Conservation (phyloP, 805 yeast species). For the Zygosaccharomyces kombuchaensis region DNA sequence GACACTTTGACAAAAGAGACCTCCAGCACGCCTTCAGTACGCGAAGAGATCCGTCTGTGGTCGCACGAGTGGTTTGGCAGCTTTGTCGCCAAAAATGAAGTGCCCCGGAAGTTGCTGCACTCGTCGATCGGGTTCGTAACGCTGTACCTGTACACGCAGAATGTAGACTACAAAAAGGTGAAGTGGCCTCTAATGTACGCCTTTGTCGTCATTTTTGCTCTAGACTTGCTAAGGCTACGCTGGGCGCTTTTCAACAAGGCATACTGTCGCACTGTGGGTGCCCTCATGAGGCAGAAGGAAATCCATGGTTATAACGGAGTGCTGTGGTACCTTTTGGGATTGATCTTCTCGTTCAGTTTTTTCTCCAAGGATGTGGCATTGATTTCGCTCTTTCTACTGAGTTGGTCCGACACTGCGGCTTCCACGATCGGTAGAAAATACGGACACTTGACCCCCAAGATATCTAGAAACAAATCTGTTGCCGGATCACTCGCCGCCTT, state of each 20-base stretch:
- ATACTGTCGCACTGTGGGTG: conserved; percentile 68
- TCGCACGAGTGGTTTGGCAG: conserved; percentile 44
- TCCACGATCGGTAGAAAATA: conserved; percentile 85
- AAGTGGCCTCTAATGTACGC: conserved; percentile 54
- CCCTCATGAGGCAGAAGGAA: conserved; percentile 82
- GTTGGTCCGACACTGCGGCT: conserved; percentile 98
- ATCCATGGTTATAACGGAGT: conserved; percentile 74
- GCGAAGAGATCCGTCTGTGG: conserved; percentile 32
- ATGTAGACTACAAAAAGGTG: conserved; percentile 53
- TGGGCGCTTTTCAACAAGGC: conserved; percentile 57
- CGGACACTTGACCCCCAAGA: conserved; percentile 78
- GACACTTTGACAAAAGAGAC: not conserved
- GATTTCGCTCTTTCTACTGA: conserved; percentile 69
- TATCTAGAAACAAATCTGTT: conserved; percentile 70
- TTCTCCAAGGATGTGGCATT: conserved; percentile 79
- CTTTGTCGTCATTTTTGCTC: conserved; percentile 50
- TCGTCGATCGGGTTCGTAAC: conserved; percentile 85
- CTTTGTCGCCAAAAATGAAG: conserved; percentile 73
- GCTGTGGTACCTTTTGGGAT: conserved; percentile 80
- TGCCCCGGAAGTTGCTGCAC: conserved; percentile 84
- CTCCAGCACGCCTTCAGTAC: not conserved
- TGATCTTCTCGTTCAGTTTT: conserved; percentile 60
- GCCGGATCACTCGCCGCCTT: conserved; percentile 93
- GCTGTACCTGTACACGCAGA: conserved; percentile 62
- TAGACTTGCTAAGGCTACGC: conserved; percentile 67